phyloP scores from a whole-genome alignment of 768 basidiomycete species.

The Hebeloma cylindrosporum region DNA sequence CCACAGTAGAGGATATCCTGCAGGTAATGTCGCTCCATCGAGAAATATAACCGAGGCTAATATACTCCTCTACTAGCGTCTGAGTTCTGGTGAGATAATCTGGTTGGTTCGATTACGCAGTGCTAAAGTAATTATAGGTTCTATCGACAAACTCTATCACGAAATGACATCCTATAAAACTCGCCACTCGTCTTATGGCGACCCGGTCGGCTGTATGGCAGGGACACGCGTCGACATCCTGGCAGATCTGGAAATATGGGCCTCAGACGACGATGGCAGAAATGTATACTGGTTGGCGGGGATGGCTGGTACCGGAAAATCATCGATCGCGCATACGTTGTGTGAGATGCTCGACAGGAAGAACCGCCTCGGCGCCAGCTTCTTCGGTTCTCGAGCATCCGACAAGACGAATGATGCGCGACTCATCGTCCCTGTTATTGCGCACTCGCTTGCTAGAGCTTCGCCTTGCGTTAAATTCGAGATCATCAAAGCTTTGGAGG shows the following conservation, averaged over 20 bases:
- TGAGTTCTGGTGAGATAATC: conserved; percentile 1
- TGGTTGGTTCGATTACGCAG: not conserved
- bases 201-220: not conserved
- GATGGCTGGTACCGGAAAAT: conserved; percentile 11
- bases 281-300: conserved; percentile 12
- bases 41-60: not conserved
- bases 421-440: conserved; percentile 8
- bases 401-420: conserved; percentile 7
- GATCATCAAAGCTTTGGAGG: conserved; percentile 10
- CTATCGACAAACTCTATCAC: conserved; percentile 4
- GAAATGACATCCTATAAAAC: conserved; percentile 9
- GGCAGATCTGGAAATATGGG: conserved; percentile 6
- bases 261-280: conserved; percentile 1
- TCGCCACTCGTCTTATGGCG: conserved; percentile 6
- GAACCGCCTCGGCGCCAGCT: conserved; percentile 5
- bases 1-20: not conserved
- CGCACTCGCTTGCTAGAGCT: conserved; percentile 7
- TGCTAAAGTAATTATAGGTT: not conserved
- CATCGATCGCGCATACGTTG: conserved; percentile 2
- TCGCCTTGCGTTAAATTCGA: conserved; percentile 12
- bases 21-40: not conserved
- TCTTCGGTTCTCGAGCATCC: conserved; percentile 11
- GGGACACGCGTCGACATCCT: conserved; percentile 8
- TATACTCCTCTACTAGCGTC: conserved; percentile 1
- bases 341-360: conserved; percentile 4